These are phyloP conservation scores for Xylaria sp. DNA, from an alignment of 2,329 filamentous ascomycete species.

Conservation along the genomic window DNA sequence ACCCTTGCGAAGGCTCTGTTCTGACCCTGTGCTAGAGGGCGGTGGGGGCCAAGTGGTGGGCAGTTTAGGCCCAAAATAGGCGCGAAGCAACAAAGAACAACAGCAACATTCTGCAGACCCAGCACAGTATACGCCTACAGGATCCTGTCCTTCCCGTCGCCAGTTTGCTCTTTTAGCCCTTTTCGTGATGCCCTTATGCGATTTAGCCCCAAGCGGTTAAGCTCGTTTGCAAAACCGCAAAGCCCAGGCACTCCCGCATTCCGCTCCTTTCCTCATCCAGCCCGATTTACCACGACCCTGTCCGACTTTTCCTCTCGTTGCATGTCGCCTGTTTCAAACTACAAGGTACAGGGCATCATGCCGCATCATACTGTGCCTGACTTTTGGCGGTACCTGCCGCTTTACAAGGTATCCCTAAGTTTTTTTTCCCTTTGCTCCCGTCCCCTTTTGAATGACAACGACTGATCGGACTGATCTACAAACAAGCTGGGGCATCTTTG, in stretches of 20 bases:
- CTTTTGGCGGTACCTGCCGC: not conserved
- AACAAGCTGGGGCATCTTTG: not conserved
- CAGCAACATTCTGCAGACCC: conserved; percentile 10
- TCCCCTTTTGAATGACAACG: not conserved
- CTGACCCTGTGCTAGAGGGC: conserved; percentile 11
- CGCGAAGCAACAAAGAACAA: conserved; percentile 5
- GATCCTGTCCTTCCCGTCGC: conserved; percentile 14
- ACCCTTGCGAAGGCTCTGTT: conserved; percentile 8
- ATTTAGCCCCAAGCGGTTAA: conserved; percentile 18
- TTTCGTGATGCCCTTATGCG: not conserved
- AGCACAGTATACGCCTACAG: conserved; percentile 12
- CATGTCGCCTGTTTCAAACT: conserved; percentile 20
- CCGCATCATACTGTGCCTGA: conserved; percentile 3
- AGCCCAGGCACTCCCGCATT: conserved; percentile 29
- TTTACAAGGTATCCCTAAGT: too few relatives aligned
- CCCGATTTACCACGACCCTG: conserved; percentile 11
- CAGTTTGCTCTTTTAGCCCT: conserved; percentile 5
- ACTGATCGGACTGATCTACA: conserved; percentile 3
- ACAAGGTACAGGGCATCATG: not conserved
- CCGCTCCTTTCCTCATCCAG: conserved; percentile 23
- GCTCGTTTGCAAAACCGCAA: conserved; percentile 1
- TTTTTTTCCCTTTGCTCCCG: conserved; percentile 1
- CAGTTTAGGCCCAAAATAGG: conserved; percentile 19
- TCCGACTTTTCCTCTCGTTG: conserved; percentile 15
- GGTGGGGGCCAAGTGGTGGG: conserved; percentile 19